These are phyloP conservation scores for Lipomyces japonicus DNA, from an alignment of 805 yeast species.

Conservation along the genomic window DNA sequence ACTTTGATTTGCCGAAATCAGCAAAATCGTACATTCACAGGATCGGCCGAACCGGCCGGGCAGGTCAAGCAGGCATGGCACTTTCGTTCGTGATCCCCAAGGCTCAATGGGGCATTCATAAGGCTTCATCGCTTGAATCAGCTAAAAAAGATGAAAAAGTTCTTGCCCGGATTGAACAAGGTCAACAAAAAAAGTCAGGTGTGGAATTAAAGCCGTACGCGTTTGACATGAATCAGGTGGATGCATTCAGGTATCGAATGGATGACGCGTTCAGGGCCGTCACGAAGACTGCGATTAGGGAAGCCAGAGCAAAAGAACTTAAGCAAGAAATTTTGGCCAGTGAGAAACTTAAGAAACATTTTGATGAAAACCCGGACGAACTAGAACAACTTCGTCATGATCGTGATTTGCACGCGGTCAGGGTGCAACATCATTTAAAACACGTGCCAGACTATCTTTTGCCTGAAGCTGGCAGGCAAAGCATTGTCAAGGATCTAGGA, in stretches of 20 bases:
- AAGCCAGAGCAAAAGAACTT: slow-evolving; percentile 86
- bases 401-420: slow-evolving; percentile 75
- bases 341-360: slow-evolving; percentile 87
- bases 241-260: slow-evolving; percentile 91
- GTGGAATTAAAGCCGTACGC: slow-evolving; percentile 72
- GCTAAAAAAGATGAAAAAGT: slow-evolving; percentile 86
- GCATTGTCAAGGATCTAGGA: slow-evolving; percentile 27
- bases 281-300: slow-evolving; percentile 82
- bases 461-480: slow-evolving; percentile 51
- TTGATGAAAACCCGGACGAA: slow-evolving; percentile 96
- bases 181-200: slow-evolving; percentile 64
- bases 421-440: slow-evolving; percentile 80
- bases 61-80: slow-evolving; percentile 92
- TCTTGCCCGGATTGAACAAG: slow-evolving; percentile 66
- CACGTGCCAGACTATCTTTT: slow-evolving; percentile 88
- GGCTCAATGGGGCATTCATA: slow-evolving; percentile 85
- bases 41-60: slow-evolving; percentile 96
- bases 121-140: slow-evolving; percentile 63
- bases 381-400: slow-evolving; percentile 86
- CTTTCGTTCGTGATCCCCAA: slow-evolving; percentile 83
- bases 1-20: slow-evolving; percentile 88
- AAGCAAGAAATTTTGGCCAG: slow-evolving; percentile 81
- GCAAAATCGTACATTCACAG: slow-evolving; percentile 89
- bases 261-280: slow-evolving; percentile 97
- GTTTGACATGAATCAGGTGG: slow-evolving; percentile 87